Conservation (phyloP, 1,139 yeast genomes). For the Meyerozyma sp. region DNA sequence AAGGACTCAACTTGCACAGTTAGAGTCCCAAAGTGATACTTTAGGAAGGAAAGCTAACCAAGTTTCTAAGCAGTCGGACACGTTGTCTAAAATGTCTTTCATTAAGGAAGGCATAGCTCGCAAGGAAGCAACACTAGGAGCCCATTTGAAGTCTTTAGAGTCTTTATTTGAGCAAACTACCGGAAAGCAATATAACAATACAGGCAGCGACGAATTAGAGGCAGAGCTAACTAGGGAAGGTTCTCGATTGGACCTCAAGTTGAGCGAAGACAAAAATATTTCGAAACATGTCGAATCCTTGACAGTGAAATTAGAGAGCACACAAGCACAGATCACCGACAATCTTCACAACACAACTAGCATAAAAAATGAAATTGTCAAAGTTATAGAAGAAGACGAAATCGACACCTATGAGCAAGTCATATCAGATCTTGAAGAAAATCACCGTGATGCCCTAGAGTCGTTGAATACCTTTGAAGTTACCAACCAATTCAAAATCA, state of each 20-base stretch:
- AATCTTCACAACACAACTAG: conserved; percentile 13
- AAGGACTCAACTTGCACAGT: conserved; percentile 20
- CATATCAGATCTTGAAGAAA: conserved; percentile 54
- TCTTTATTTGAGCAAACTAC: conserved; percentile 15
- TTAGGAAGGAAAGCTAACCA: conserved; percentile 45
- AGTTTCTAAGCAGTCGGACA: conserved; percentile 55
- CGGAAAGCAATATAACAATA: conserved; percentile 7
- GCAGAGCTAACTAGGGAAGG: conserved; percentile 8
- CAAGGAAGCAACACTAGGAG: conserved; percentile 6
- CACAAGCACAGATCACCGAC: conserved; percentile 8
- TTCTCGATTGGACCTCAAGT: background rate
- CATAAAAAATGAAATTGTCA: conserved; percentile 17
- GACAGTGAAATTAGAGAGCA: conserved; percentile 11
- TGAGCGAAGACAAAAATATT: conserved; percentile 6
- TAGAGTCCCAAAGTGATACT: conserved; percentile 42
- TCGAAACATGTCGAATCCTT: conserved; percentile 11
- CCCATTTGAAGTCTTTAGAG: conserved; percentile 12
- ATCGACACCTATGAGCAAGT: conserved; percentile 46
- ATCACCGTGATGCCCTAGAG: conserved; percentile 53
- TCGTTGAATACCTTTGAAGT: conserved; percentile 62
- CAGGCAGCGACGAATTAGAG: conserved; percentile 17
- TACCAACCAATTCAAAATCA: conserved; percentile 57
- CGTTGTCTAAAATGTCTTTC: conserved; percentile 45
- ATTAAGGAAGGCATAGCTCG: conserved; percentile 17
- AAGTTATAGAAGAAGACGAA: conserved; percentile 36